Conservation (phyloP, 2,329 filamentous ascomycete genomes). For the Clathrospora elynae region DNA sequence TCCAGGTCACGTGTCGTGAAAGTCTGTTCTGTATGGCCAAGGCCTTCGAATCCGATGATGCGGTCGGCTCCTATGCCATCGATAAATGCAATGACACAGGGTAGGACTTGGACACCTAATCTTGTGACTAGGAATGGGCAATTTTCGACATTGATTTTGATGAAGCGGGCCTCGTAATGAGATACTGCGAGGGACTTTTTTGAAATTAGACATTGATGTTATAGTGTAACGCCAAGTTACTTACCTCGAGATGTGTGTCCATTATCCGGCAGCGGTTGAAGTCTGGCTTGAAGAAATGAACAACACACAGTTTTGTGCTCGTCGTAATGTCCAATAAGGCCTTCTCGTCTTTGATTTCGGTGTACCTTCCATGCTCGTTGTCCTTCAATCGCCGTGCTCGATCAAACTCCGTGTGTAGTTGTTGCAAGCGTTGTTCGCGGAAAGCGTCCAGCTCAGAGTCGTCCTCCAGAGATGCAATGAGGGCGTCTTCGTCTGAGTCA, state of each 20-base stretch:
- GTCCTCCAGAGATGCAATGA: constrained; percentile 64
- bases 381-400: constrained; percentile 58
- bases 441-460: constrained; percentile 60
- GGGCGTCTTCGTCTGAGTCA: constrained; percentile 63
- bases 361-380: constrained; percentile 59
- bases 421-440: constrained; percentile 62
- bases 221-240: constrained; percentile 5
- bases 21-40: constrained; percentile 58
- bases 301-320: constrained; percentile 60
- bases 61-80: constrained; percentile 61
- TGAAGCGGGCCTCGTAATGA: constrained; percentile 63
- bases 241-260: constrained; percentile 61
- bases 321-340: constrained; percentile 65
- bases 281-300: constrained; percentile 69
- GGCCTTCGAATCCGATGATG: constrained; percentile 64
- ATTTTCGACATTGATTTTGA: constrained; percentile 65
- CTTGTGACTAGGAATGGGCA: constrained; percentile 64
- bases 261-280: constrained; percentile 66
- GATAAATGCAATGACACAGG: constrained; percentile 63
- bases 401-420: constrained; percentile 61
- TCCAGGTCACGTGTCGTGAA: constrained; percentile 63
- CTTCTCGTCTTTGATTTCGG: constrained; percentile 64
- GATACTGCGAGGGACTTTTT: constrained; percentile 56
- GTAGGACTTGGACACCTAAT: constrained; percentile 62
- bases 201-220: constrained; percentile 1